These are phyloP conservation scores for Bolboschoenus planiculmis DNA, from an alignment of 176 grass and related monocot genomes.

Conservation along the genomic window DNA sequence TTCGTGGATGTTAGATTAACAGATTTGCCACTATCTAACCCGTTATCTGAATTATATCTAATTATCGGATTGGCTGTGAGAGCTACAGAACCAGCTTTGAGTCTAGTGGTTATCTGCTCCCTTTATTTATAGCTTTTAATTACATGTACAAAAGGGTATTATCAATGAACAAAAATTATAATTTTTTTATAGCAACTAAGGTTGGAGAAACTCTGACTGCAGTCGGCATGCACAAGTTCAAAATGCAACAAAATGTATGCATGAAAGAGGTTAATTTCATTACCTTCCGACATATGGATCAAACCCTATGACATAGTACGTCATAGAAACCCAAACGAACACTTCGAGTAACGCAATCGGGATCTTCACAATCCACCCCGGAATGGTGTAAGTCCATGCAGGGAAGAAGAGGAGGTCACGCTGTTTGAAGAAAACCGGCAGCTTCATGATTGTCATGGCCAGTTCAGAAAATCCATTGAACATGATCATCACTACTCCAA, in stretches of 20 bases:
- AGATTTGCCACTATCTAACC: not conserved
- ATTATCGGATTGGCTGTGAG: not conserved
- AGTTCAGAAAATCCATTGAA: constrained; percentile 76
- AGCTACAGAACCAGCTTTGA: not conserved
- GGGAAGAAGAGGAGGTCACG: constrained; percentile 85
- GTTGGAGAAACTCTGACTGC: not conserved
- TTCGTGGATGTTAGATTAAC: not conserved
- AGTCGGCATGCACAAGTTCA: too few species aligned
- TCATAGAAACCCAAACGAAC: constrained; percentile 48
- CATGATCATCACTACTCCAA: constrained; percentile 61
- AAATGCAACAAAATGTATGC: not conserved
- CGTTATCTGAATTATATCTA: not conserved
- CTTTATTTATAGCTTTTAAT: not conserved
- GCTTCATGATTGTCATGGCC: constrained; percentile 48
- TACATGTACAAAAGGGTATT: too few species aligned
- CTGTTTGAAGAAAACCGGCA: constrained; percentile 94
- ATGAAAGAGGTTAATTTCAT: not conserved
- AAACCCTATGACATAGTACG: constrained; percentile 85
- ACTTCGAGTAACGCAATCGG: constrained; percentile 71
- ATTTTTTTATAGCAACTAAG: too few species aligned
- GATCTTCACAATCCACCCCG: constrained; percentile 76
- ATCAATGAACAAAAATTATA: too few species aligned
- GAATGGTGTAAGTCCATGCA: constrained; percentile 77
- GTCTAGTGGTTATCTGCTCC: not conserved
- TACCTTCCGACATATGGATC: constrained; percentile 82